Evolutionary conservation across 768 basidiomycete genomes (phyloP), one percentile per base, ranked within the genome.

Genomic region (Tulasnella sp.): DNA sequence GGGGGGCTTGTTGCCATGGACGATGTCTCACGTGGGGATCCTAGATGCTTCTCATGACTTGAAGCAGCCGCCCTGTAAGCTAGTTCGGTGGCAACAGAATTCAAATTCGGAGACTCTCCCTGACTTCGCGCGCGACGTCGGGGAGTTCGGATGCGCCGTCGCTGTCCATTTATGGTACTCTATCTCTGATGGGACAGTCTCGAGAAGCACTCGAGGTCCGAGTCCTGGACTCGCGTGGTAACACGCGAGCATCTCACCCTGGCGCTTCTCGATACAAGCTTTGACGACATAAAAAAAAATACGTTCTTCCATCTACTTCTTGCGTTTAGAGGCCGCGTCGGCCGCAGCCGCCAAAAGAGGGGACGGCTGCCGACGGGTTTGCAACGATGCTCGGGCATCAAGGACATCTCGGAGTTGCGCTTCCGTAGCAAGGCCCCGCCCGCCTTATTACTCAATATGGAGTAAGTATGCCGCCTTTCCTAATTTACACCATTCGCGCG

Each of bases 231-330:
- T 69, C 64, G 64, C 64, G 64, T 69, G 64, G 64, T 31, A 69
- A 69, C 64, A 69, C 64, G 64, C n/a, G 64, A 69, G 64, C 64
- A 69, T 69, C 64, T 24, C 64, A 69, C 64, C 64, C 64, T 69
- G 34, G 28, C 24, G 64, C 64, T 69, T 69, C 64, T 69, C 64
- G 28, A 69, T 69, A 69, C 64, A 69, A 28, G 64, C 34, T 69
- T 37, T 69, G 64, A 37, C 64, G 64, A 69, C 64, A 20, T 69
- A 22, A 69, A 31, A 64, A 69, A 69, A 31, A 54, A 54, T n/a
- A 54, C 64, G 64, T 69, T 69, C 64, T 69, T 69, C 64, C 64
- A 69, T 37, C 14, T 6, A 34, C 64, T 69, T 37, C 31, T 69
- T 69, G 64, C 64, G 64, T 69, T 69, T 69, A 69, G 64, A 69